Evolutionary conservation across 768 basidiomycete species (phyloP).

Genomic region (Pisolithus marmoratus): DNA sequence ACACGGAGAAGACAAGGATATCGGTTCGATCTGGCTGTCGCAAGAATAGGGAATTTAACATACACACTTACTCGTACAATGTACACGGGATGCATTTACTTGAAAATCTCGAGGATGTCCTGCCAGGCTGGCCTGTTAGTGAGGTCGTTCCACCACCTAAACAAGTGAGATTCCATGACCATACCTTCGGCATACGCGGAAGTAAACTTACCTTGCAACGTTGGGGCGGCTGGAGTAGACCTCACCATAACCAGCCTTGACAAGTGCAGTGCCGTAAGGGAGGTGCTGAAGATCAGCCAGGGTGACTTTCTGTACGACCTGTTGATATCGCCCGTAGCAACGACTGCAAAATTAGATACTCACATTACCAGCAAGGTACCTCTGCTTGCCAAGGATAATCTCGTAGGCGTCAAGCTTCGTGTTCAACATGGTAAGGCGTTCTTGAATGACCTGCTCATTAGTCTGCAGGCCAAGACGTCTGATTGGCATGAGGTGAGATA

Average conservation of each 20-base stretch:
- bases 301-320: constrained; percentile 37
- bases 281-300: constrained; percentile 57
- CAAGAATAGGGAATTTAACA: too few species aligned
- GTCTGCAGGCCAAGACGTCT: constrained; percentile 15
- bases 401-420: constrained; percentile 48
- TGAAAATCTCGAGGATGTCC: too few species aligned
- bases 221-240: constrained; percentile 35
- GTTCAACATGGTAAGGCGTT: constrained; percentile 15
- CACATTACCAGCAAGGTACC: constrained; percentile 54
- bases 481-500: neutral
- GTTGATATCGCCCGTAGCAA: too few species aligned
- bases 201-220: constrained; percentile 33
- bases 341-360: too few species aligned
- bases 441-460: constrained; percentile 18
- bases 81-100: too few species aligned
- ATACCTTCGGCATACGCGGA: too few species aligned
- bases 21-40: too few species aligned
- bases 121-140: constrained; percentile 39
- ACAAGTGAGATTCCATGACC: neutral
- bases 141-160: constrained; percentile 52
- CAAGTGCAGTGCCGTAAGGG: constrained; percentile 34
- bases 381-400: constrained; percentile 45
- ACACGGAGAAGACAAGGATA: too few species aligned
- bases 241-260: constrained; percentile 18
- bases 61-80: too few species aligned